These are phyloP conservation scores for Trichoderma pleuroti DNA, from an alignment of 2,329 filamentous ascomycete genomes.

Conservation along the genomic window DNA sequence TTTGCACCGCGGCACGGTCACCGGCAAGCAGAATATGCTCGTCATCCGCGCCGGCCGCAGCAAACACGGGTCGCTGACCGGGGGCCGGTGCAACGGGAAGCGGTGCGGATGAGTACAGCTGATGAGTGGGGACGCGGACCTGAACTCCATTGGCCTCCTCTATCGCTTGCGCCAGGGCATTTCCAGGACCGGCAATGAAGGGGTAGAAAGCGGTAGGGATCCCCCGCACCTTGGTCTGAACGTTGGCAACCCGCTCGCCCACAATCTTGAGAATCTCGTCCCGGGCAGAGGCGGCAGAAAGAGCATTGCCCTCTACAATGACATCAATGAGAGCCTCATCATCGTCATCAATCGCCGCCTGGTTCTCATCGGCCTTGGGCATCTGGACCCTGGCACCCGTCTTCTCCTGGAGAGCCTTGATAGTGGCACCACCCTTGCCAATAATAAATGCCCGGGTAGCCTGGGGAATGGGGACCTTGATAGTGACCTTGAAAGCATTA, in stretches of 20 bases:
- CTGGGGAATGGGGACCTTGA: constrained; percentile 76
- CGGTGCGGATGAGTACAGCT: constrained; percentile 68
- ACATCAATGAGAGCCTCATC: constrained; percentile 85
- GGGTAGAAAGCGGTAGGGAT: constrained; percentile 93
- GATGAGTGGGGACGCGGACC: constrained; percentile 78
- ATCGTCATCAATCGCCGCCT: constrained; percentile 53
- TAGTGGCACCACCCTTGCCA: constrained; percentile 83
- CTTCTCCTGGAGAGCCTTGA: constrained; percentile 84
- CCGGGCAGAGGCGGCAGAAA: constrained; percentile 79
- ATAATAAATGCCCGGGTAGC: constrained; percentile 88
- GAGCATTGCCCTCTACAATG: constrained; percentile 82
- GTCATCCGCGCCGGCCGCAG: constrained; percentile 62
- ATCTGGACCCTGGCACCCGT: constrained; percentile 89
- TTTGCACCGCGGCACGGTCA: constrained; percentile 77
- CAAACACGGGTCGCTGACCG: constrained; percentile 67
- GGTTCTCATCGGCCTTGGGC: constrained; percentile 69
- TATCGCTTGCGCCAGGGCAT: constrained; percentile 62
- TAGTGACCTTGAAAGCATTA: constrained; percentile 40
- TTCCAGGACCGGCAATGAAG: constrained; percentile 81
- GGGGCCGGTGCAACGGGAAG: constrained; percentile 59
- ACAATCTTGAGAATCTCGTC: constrained; percentile 84
- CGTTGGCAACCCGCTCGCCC: constrained; percentile 76
- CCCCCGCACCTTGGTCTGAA: constrained; percentile 75
- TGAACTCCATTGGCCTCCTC: constrained; percentile 76
- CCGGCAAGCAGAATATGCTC: constrained; percentile 82